Evolutionary conservation across 2,329 filamentous ascomycete genomes (phyloP).

Genomic region (Hymenoscyphus occultus): DNA sequence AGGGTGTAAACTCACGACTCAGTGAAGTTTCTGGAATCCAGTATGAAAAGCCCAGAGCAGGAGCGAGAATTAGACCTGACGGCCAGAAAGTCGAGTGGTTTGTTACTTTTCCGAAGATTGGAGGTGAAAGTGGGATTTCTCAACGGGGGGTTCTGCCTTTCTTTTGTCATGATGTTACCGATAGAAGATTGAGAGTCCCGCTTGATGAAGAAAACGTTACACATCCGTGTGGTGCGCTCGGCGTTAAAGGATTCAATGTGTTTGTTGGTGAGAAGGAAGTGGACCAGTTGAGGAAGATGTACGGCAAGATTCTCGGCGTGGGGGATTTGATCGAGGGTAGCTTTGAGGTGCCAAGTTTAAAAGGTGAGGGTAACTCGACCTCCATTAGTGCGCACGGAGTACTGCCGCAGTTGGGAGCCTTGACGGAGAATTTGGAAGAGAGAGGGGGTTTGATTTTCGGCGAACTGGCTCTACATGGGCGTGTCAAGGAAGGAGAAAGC

Average conservation of each 20-base stretch:
- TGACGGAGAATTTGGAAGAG: slow-evolving; percentile 15
- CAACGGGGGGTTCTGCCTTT: slow-evolving; percentile 49
- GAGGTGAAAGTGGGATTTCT: background rate
- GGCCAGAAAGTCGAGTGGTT: slow-evolving; percentile 58
- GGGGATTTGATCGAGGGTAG: slow-evolving; percentile 1
- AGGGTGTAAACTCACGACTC: slow-evolving; percentile 39
- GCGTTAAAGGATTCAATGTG: slow-evolving; percentile 47
- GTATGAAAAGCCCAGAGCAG: slow-evolving; percentile 49
- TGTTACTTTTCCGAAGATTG: slow-evolving; percentile 43
- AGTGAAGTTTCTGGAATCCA: slow-evolving; percentile 38
- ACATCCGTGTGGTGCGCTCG: slow-evolving; percentile 52
- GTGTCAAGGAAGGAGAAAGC: background rate
- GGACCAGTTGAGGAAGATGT: slow-evolving; percentile 30
- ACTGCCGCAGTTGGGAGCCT: slow-evolving; percentile 7
- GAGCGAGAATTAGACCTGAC: slow-evolving; percentile 54
- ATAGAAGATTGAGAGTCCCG: slow-evolving; percentile 54
- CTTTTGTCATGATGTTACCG: slow-evolving; percentile 63
- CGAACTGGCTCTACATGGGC: slow-evolving; percentile 15
- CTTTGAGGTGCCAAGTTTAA: slow-evolving; percentile 14
- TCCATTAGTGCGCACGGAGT: slow-evolving; percentile 12
- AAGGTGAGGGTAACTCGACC: background rate
- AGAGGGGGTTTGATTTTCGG: slow-evolving; percentile 20
- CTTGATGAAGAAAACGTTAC: slow-evolving; percentile 38
- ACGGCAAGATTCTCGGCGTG: slow-evolving; percentile 31
- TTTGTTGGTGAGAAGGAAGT: slow-evolving; percentile 32